A percentile compares a stretch with the other conserved stretches of the same genome.
These are phyloP conservation scores for Phytophthora uliginosa DNA, from an alignment of 352 stramenopile species.

Conservation along the genomic window DNA sequence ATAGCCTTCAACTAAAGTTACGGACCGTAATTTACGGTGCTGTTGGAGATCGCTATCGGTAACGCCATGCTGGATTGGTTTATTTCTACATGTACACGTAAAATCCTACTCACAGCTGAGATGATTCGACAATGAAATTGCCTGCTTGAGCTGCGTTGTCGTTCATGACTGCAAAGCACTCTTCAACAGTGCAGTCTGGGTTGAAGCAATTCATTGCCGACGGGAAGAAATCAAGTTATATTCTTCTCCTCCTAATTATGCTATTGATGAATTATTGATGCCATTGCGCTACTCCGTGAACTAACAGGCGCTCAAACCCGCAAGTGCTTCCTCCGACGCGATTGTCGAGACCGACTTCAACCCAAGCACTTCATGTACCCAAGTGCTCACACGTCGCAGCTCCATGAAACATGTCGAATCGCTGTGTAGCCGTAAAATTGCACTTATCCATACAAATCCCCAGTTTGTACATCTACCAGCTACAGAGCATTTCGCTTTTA, in stretches of 20 bases:
- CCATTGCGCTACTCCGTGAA: neutral
- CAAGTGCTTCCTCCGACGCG: neutral
- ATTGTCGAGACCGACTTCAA: neutral
- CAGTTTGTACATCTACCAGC: neutral
- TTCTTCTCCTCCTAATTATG: too few relatives aligned
- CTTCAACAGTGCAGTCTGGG: too few relatives aligned
- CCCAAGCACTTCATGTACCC: conserved; percentile 1
- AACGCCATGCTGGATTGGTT: too few relatives aligned
- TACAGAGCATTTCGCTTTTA: conserved; percentile 17
- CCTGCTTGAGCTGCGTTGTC: too few relatives aligned
- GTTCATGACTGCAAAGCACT: too few relatives aligned
- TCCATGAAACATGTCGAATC: neutral
- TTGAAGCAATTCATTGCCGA: too few relatives aligned
- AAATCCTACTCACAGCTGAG: too few relatives aligned
- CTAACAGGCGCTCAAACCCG: neutral
- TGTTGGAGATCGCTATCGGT: neutral
- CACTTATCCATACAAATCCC: conserved; percentile 12
- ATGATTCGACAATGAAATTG: too few relatives aligned
- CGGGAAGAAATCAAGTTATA: too few relatives aligned
- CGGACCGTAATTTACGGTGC: neutral
- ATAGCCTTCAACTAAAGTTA: neutral
- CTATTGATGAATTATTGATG: neutral
- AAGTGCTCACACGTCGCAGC: conserved; percentile 23
- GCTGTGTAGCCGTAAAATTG: conserved; percentile 15
- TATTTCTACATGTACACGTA: too few relatives aligned